Conservation (phyloP, 2,329 filamentous ascomycete species). For the Pyrenophora graminea region DNA sequence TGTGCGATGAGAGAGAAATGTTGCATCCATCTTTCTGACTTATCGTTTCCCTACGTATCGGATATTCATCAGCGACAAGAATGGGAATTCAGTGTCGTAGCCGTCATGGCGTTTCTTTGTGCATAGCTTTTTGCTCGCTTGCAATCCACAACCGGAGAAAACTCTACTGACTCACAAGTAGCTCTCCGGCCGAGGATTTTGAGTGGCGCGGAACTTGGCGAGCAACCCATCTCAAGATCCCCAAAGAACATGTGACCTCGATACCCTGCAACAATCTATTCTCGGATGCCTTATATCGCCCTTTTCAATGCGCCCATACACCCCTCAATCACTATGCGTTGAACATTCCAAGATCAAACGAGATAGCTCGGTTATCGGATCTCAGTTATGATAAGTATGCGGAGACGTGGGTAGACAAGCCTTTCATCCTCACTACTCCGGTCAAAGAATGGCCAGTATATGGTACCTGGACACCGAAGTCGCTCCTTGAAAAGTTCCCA, state of each 20-base stretch:
- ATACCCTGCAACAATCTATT: slow-evolving; percentile 79
- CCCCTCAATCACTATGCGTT: slow-evolving; percentile 67
- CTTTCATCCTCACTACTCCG: slow-evolving; percentile 83
- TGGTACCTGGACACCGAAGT: slow-evolving; percentile 72
- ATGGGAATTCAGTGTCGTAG: too few species aligned
- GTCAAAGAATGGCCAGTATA: slow-evolving; percentile 82
- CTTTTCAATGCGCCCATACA: slow-evolving; percentile 85
- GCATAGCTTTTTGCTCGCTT: background rate
- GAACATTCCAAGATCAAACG: slow-evolving; percentile 73
- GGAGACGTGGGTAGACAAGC: slow-evolving; percentile 73
- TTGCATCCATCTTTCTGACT: too few species aligned
- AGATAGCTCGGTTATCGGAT: slow-evolving; percentile 70
- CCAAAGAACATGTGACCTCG: slow-evolving; percentile 56
- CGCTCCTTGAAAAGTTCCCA: slow-evolving; percentile 66
- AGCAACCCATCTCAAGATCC: slow-evolving; percentile 70
- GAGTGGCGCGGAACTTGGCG: slow-evolving; percentile 85
- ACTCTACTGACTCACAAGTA: slow-evolving; percentile 24
- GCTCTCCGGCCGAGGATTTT: slow-evolving; percentile 54
- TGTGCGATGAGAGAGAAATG: background rate
- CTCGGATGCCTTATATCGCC: slow-evolving; percentile 86
- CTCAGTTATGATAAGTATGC: slow-evolving; percentile 76
- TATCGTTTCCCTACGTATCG: too few species aligned
- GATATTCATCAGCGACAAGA: too few species aligned
- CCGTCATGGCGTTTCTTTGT: background rate
- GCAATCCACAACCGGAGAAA: background rate